Evolutionary conservation across 2,329 filamentous ascomycete genomes (phyloP), one percentile per base, ranked within the genome.

Genomic region (Ascochyta pisi): DNA sequence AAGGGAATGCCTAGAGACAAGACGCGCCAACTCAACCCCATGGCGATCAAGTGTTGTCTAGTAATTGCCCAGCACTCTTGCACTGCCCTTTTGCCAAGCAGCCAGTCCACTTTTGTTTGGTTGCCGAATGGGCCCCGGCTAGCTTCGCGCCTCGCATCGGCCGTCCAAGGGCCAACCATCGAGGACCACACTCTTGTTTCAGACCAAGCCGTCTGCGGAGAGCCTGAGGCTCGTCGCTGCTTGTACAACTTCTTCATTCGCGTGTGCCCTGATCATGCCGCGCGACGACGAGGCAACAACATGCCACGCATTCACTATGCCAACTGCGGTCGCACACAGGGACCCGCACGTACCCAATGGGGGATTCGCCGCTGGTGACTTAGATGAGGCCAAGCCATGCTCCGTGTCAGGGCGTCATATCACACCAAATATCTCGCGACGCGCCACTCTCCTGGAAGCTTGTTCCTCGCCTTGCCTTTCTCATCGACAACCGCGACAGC

Each of bases 311-410:
- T 43, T 24, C 24, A 13, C 48, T 22, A 51, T 51, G 16, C 38
- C 53, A 56, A 56, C 53, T 9, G 24, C 34, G 15, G 47, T 50
- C 33, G 37, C 33, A 51, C 53, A 56, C 31, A 46, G 45, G 24
- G 48, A 53, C 51, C 39, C 51, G 24, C 46, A 47, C 55, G 46
- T 22, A 26, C 34, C 57, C 43, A 47, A 59, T 51, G 26, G 45
- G 42, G 40, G 16, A 46, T 42, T 39, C 56, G 53, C 59, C 52
- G 57, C 47, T 49, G 58, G 58, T 38, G 23, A 53, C 27, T 57
- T 54, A 62, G 53, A 58, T 61, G 58, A 56, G 50, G 53, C 64
- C 64, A 65, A 64, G 64, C 51, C 45, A 29, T 29, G 34, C 60
- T 49, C 39, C 50, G 41, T 50, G 60, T 58, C 63, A 58, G 56